Evolutionary conservation across 2,329 filamentous ascomycete species (phyloP), one percentile per base, ranked within the genome.

Genomic region (Emericellopsis cladophorae): DNA sequence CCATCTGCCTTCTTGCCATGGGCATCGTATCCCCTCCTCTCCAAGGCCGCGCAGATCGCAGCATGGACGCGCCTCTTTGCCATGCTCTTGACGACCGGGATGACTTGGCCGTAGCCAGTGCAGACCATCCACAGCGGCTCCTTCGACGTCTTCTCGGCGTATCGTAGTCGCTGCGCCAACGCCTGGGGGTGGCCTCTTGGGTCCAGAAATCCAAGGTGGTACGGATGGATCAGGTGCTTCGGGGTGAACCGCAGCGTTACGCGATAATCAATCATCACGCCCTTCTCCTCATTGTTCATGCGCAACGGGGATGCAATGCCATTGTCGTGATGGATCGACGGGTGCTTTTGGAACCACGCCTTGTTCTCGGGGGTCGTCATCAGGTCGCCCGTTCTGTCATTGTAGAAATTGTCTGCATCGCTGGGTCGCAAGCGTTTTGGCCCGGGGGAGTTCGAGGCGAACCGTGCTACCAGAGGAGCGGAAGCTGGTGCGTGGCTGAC

Each of bases 41-140:
- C 46, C 38, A 62, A 40, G 4, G 52, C 50, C 15, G 31, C 21
- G 44, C 54, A 57, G 15, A 61, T 42, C 22, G 51, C 51, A 7
- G 45, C 37, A 14, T 48, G 49, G 29, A 62, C 12, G 22, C 54
- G 49, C 29, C 51, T 46, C 42, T 46, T 44, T 10, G 51, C 48
- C 15, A 52, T 39, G 16, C 40, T 45, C 24, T 51, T 50, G 21
- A 61, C 54, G 4, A 61, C 46, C 7, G 48, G 43, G 9, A 45
- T 43, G 2, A 36, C 36, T 40, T 44, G 3, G 42, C 42, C 10
- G 38, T 26, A 16, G 52, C 49, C 2, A 50, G 44, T 33, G 32
- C 32, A 15, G 18, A 56, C 48, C 8, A 60, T 42, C 60, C 60
- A 64, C 14, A 64, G 46, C 24, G 58, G 54, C 32, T 55, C 44